Percentiles rank a stretch among this genome's conserved stretches.
Conservation (phyloP, 2,329 filamentous ascomycete species). For the Orbilia oligospora region DNA sequence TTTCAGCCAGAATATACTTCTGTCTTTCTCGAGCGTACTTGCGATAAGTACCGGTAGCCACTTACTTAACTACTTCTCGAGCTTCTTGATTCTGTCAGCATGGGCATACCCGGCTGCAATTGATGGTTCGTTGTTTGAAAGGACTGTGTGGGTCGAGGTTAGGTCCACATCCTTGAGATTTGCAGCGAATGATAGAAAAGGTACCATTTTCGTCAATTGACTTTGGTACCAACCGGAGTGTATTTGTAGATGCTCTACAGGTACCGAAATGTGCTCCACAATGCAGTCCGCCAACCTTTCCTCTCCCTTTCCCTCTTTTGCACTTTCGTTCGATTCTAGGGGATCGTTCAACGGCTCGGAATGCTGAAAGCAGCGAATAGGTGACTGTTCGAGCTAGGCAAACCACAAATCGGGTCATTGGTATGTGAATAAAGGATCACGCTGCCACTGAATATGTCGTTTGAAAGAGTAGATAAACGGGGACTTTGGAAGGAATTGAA, state of each 20-base stretch:
- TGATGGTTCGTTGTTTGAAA: slow-evolving; percentile 28
- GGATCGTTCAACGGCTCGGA: slow-evolving; percentile 47
- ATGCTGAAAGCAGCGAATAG: slow-evolving; percentile 51
- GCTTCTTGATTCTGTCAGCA: slow-evolving; percentile 31
- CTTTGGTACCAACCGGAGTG: slow-evolving; percentile 57
- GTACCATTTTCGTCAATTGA: slow-evolving; percentile 53
- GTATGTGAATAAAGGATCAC: slow-evolving; percentile 48
- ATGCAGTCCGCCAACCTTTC: slow-evolving; percentile 7
- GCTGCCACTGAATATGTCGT: slow-evolving; percentile 17
- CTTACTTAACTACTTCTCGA: too few species aligned
- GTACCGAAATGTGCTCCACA: slow-evolving; percentile 51
- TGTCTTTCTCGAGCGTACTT: slow-evolving; percentile 7
- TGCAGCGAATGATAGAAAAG: slow-evolving; percentile 48
- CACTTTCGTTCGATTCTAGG: slow-evolving; percentile 28
- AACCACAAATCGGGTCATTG: slow-evolving; percentile 17
- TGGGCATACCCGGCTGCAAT: slow-evolving; percentile 40
- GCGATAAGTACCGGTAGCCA: slow-evolving; percentile 28
- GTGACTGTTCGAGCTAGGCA: slow-evolving; percentile 26
- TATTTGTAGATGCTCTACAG: slow-evolving; percentile 54
- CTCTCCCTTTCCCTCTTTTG: slow-evolving; percentile 21
- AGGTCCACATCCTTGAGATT: slow-evolving; percentile 24
- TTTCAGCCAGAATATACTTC: slow-evolving; percentile 24
- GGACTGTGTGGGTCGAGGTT: slow-evolving; percentile 35
- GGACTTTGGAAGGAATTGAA: slow-evolving; percentile 40
- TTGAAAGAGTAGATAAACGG: slow-evolving; percentile 47